phyloP scores from a whole-genome alignment of 768 basidiomycete species.

The Leccinum fibrillosum region DNA sequence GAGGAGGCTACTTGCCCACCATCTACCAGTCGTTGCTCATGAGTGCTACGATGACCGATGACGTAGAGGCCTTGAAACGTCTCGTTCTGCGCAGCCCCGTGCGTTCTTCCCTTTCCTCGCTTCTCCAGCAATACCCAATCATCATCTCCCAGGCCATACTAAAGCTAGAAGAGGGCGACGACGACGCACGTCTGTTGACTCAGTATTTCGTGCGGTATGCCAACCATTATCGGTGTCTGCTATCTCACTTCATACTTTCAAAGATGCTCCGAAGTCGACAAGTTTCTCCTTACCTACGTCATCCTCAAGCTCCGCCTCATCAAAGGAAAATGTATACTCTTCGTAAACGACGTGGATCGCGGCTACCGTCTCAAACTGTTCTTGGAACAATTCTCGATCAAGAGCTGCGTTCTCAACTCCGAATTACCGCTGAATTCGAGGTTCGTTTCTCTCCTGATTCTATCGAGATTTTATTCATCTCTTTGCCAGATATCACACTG shows the following conservation, averaged over 20 bases:
- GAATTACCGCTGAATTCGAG: slow-evolving; percentile 95
- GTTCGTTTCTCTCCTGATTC: slow-evolving; percentile 29
- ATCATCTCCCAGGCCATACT: slow-evolving; percentile 63
- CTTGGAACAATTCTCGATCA: slow-evolving; percentile 95
- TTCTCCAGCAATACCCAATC: background rate
- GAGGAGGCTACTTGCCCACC: slow-evolving; percentile 69
- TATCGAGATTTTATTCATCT: slow-evolving; percentile 2
- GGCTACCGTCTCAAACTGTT: slow-evolving; percentile 97
- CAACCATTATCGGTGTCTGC: background rate
- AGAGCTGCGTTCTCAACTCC: slow-evolving; percentile 92
- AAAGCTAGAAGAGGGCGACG: slow-evolving; percentile 83
- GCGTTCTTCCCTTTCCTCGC: slow-evolving; percentile 25
- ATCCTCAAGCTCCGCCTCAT: slow-evolving; percentile 95
- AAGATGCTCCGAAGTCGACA: slow-evolving; percentile 92
- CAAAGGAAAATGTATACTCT: slow-evolving; percentile 93
- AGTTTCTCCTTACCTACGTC: slow-evolving; percentile 94
- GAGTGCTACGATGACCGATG: slow-evolving; percentile 97
- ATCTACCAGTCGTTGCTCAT: slow-evolving; percentile 92
- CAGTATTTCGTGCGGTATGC: slow-evolving; percentile 80
- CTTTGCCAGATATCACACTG: slow-evolving; percentile 76
- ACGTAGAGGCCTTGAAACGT: slow-evolving; percentile 89
- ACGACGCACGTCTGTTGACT: slow-evolving; percentile 73
- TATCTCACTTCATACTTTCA: slow-evolving; percentile 3
- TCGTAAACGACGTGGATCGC: slow-evolving; percentile 94
- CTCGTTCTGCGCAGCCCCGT: slow-evolving; percentile 86